These are phyloP conservation scores for Sclerotinia glacialis DNA, from an alignment of 2,329 filamentous ascomycete genomes.

Conservation along the genomic window DNA sequence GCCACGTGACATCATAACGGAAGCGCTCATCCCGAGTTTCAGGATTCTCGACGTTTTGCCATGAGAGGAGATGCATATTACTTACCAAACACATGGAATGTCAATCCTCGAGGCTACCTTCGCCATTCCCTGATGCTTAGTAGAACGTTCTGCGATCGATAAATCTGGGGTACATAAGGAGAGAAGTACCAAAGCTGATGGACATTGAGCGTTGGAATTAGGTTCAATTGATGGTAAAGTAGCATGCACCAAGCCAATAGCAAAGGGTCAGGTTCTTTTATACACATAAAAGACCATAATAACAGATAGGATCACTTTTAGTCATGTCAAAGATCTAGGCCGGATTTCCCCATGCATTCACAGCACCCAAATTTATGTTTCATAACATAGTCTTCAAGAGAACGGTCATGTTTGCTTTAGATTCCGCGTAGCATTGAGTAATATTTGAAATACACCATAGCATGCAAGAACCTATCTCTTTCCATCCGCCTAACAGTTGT, in stretches of 20 bases:
- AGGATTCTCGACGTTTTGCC: neutral
- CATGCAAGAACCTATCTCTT: slow-evolving; percentile 25
- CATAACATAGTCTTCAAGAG: slow-evolving; percentile 2
- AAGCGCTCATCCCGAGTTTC: no score
- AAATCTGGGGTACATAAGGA: neutral
- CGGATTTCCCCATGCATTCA: neutral
- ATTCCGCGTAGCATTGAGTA: slow-evolving; percentile 26
- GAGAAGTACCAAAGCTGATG: neutral
- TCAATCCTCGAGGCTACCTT: no score
- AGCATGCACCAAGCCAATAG: neutral
- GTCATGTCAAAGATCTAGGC: neutral
- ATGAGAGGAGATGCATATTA: neutral
- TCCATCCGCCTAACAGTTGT: slow-evolving; percentile 37
- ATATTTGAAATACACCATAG: slow-evolving; percentile 22
- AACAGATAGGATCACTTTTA: neutral
- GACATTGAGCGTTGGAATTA: neutral
- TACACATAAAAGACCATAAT: neutral
- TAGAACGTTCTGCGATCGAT: no score
- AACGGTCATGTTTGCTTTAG: neutral
- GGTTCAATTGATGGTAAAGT: neutral
- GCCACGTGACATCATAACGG: neutral
- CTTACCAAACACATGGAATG: neutral
- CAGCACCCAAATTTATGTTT: neutral
- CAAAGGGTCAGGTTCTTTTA: neutral
- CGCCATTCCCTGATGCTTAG: no score